Conservation (phyloP, 2,329 filamentous ascomycete species). For the Ophiostoma himal-ulmi region DNA sequence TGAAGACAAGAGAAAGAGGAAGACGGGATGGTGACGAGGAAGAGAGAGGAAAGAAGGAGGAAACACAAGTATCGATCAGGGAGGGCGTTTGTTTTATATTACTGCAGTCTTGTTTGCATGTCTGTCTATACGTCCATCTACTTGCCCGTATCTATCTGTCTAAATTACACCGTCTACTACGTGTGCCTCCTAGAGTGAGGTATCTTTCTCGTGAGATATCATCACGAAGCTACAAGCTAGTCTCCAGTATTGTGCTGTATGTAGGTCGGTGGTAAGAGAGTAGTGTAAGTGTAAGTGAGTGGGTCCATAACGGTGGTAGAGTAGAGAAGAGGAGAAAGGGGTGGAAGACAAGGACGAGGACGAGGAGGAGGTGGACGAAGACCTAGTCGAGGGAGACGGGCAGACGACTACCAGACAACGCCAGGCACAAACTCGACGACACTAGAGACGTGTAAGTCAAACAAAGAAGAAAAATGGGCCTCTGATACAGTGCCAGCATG, state of each 20-base stretch:
- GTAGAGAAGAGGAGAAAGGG: neutral
- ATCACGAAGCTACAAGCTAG: conserved; percentile 16
- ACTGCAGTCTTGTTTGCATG: neutral
- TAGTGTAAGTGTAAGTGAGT: conserved; percentile 5
- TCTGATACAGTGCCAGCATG: neutral
- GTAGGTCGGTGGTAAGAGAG: neutral
- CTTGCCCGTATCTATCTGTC: neutral
- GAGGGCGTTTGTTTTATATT: conserved; percentile 4
- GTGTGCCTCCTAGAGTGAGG: neutral
- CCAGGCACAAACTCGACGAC: neutral
- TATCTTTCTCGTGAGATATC: conserved; percentile 15
- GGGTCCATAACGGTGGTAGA: neutral
- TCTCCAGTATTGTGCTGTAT: neutral
- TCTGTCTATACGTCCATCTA: neutral
- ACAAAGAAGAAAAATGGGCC: neutral
- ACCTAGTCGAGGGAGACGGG: too few relatives aligned
- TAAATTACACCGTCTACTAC: neutral
- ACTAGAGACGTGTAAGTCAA: conserved; percentile 5
- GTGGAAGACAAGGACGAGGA: neutral
- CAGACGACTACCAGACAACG: neutral
- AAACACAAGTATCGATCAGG: conserved; percentile 10
- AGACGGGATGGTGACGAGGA: neutral
- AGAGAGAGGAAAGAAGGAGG: conserved; percentile 12
- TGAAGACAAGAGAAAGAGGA: neutral
- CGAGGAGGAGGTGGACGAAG: too few relatives aligned